Conservation (phyloP, 495 filamentous ascomycete species). For the Penicillium canescens region DNA sequence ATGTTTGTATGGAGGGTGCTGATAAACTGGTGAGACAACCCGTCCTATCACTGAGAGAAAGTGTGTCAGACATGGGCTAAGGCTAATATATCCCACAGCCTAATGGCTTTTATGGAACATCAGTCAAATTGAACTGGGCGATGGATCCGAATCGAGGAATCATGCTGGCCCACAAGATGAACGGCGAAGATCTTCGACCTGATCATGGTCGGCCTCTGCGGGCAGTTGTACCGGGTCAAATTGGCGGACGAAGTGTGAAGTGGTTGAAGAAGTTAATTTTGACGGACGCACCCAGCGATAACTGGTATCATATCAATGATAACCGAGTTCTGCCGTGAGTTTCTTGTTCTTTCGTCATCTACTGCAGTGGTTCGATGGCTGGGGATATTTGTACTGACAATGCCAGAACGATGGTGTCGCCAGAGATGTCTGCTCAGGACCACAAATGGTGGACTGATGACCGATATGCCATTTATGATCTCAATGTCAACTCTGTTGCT, state of each 20-base stretch:
- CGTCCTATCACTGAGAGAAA: background rate
- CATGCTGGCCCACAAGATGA: conserved; percentile 92
- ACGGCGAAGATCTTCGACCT: conserved; percentile 78
- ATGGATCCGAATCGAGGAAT: conserved; percentile 84
- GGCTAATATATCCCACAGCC: conserved; percentile 49
- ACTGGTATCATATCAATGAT: conserved; percentile 97
- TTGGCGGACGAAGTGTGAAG: conserved; percentile 92
- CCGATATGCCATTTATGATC: conserved; percentile 91
- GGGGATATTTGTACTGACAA: background rate
- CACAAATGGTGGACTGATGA: conserved; percentile 87
- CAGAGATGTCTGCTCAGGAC: conserved; percentile 75
- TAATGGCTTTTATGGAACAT: conserved; percentile 90
- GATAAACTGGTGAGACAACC: conserved; percentile 64
- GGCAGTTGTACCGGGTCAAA: conserved; percentile 88
- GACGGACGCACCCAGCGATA: conserved; percentile 78
- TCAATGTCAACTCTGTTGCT: conserved; percentile 84
- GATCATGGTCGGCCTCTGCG: conserved; percentile 89
- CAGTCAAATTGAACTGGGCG: conserved; percentile 84
- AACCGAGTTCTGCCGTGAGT: conserved; percentile 79
- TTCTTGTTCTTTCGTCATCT: background rate
- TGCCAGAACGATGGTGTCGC: conserved; percentile 71
- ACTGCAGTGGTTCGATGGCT: background rate
- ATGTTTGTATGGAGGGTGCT: conserved; percentile 92
- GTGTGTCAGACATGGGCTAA: background rate
- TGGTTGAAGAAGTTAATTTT: conserved; percentile 87